phyloP scores from a whole-genome alignment of 331 rosid genomes.

The Saraca asoca region DNA sequence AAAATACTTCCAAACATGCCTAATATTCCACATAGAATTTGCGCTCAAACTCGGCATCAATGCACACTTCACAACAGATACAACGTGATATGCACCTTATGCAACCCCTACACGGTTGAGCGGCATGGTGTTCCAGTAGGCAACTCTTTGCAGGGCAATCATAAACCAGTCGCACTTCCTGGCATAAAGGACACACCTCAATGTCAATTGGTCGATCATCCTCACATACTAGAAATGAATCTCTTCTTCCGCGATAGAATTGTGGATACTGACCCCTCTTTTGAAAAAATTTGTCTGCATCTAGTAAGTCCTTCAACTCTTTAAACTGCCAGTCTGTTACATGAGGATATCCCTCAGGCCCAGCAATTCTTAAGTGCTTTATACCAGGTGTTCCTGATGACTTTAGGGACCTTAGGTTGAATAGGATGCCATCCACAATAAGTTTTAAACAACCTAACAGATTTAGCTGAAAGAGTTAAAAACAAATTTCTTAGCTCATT shows the following conservation, averaged over 20 bases:
- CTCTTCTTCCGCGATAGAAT: constrained; percentile 41
- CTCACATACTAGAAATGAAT: constrained; percentile 33
- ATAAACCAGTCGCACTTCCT: constrained; percentile 46
- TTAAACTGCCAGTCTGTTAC: constrained; percentile 52
- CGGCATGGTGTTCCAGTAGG: constrained; percentile 42
- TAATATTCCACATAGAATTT: constrained; percentile 51
- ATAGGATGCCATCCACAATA: constrained; percentile 52
- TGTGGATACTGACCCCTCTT: constrained; percentile 42
- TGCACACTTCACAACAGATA: constrained; percentile 53
- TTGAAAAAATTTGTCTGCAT: constrained; percentile 38
- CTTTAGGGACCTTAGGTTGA: constrained; percentile 53
- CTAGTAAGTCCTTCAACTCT: constrained; percentile 58
- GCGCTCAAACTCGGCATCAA: constrained; percentile 53
- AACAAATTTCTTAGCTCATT: constrained; percentile 12
- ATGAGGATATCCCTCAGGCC: constrained; percentile 42
- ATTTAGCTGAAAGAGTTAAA: constrained; percentile 46
- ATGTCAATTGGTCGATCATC: constrained; percentile 58
- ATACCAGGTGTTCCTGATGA: constrained; percentile 47
- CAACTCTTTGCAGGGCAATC: constrained; percentile 68
- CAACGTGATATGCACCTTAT: constrained; percentile 53
- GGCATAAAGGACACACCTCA: constrained; percentile 62
- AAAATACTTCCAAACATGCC: no score
- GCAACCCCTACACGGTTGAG: constrained; percentile 62
- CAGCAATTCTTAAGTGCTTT: constrained; percentile 59
- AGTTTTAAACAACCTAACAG: constrained; percentile 62